phyloP scores from a whole-genome alignment of 352 stramenopile species.

The Pythium vanterpoolii region DNA sequence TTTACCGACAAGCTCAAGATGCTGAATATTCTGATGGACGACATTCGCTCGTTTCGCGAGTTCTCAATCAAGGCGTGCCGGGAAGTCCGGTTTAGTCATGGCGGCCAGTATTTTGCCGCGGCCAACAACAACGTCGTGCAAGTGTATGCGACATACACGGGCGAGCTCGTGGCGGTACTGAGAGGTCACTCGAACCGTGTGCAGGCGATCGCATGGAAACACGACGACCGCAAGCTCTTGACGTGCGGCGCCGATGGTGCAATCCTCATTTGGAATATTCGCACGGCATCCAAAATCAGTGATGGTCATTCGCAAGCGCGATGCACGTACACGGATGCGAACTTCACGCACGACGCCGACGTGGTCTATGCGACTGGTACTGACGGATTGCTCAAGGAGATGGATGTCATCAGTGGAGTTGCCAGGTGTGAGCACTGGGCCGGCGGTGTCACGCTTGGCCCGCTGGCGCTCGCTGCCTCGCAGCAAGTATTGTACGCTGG shows the following conservation, averaged over 20 bases:
- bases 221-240: conserved; percentile 71
- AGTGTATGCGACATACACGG: conserved; percentile 80
- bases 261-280: conserved; percentile 77
- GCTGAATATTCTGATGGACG: conserved; percentile 94
- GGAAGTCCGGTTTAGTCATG: conserved; percentile 90
- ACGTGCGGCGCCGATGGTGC: conserved; percentile 74
- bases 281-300: conserved; percentile 66
- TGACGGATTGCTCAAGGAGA: conserved; percentile 87
- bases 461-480: conserved; percentile 78
- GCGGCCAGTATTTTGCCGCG: conserved; percentile 89
- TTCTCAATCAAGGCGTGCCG: conserved; percentile 90
- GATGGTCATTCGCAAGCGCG: conserved; percentile 76
- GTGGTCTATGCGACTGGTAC: conserved; percentile 89
- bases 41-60: conserved; percentile 89
- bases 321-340: conserved; percentile 69
- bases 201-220: conserved; percentile 77
- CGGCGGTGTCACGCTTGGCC: conserved; percentile 50
- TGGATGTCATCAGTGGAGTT: conserved; percentile 73
- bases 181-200: conserved; percentile 83
- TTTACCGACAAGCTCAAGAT: conserved; percentile 93
- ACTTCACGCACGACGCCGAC: conserved; percentile 54
- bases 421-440: conserved; percentile 57
- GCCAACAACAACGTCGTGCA: conserved; percentile 88
- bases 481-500: conserved; percentile 90
- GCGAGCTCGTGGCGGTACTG: conserved; percentile 63